These are phyloP conservation scores for Phytophthora palmivora DNA, from an alignment of 352 stramenopile species.

Conservation along the genomic window DNA sequence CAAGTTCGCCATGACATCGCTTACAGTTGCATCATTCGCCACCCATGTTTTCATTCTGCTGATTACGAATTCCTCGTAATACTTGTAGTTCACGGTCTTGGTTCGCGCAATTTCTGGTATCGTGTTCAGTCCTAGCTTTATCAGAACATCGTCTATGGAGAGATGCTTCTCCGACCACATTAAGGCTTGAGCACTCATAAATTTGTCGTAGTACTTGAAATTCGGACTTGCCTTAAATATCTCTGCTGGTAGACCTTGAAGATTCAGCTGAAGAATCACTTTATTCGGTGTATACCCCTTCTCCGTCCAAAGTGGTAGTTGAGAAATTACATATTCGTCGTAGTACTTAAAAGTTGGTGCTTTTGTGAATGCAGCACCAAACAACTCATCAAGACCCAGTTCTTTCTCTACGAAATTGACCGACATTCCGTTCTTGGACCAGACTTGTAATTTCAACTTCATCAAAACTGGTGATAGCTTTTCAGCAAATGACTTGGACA, in stretches of 20 bases:
- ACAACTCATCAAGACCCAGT: constrained; percentile 2
- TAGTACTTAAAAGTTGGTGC: constrained; percentile 15
- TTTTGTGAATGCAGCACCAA: not conserved
- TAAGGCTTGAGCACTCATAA: not conserved
- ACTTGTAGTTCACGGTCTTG: constrained; percentile 16
- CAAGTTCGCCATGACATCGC: constrained; percentile 15
- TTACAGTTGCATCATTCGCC: not conserved
- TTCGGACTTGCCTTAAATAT: constrained; percentile 1
- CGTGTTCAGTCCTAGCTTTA: constrained; percentile 8
- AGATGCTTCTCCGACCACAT: constrained; percentile 5
- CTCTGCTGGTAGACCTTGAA: not conserved
- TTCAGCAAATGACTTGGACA: constrained; percentile 1
- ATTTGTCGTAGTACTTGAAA: constrained; percentile 28
- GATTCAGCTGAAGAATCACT: not conserved
- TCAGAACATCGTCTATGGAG: constrained; percentile 1
- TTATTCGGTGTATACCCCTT: constrained; percentile 7
- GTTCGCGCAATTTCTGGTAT: not conserved
- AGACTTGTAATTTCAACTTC: constrained; percentile 6
- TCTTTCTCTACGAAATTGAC: constrained; percentile 13
- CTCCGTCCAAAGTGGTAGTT: constrained; percentile 20
- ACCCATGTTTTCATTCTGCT: constrained; percentile 9
- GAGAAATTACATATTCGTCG: constrained; percentile 20
- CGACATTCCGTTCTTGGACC: constrained; percentile 12
- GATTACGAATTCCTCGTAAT: no score
- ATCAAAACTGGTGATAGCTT: constrained; percentile 12